Evolutionary conservation across 2,329 filamentous ascomycete genomes (phyloP), one percentile per base, ranked within the genome.

Genomic region (Clarireedia monteithiana): DNA sequence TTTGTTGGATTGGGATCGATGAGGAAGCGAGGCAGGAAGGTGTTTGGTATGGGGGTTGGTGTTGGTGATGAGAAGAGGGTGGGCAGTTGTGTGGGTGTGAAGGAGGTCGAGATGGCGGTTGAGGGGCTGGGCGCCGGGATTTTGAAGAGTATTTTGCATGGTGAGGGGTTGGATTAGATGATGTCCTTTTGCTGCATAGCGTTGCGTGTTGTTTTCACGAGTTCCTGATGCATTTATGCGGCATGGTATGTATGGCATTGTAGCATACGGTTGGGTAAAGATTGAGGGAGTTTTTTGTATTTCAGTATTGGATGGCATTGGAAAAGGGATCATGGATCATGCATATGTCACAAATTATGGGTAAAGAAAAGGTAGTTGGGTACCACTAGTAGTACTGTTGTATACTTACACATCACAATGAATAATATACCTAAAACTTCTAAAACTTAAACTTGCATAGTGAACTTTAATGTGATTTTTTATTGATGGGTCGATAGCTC

Each of bases 11-110:
- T 82, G 34, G 82, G 84, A 59, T 90, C 88, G 7, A 88, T 89
- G 1, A 88, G 86, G 62, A 87, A 86, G 66, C 83, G 83, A 53
- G 79, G 82, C 1, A 79, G 83, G 62, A 81, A 81, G 63, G 71
- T 75, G 23, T 74, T 56, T 7, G 71, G n/a, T 65, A 68, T 67
- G 70, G 67, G 69, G 68, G 71, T 73, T 70, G 80, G 68, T 67
- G 76, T 71, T 59, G 74, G 76, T 1, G 90, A 96, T 62, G 91
- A 95, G 70, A 86, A 84, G 70, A 81, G 85, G 54, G 80, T 95
- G 48, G 85, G 86, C 2, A 91, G 89, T 71, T 88, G 83, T 67
- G 86, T 91, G 20, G 84, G 84, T n/a, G 85, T 89, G 67, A 86
- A 82, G 66, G 91, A 96, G 72, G 79, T 95, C 61, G 81, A 85